These are phyloP conservation scores for Wickerhamiella kurtzmanii DNA, from an alignment of 805 yeast species.

Conservation along the genomic window DNA sequence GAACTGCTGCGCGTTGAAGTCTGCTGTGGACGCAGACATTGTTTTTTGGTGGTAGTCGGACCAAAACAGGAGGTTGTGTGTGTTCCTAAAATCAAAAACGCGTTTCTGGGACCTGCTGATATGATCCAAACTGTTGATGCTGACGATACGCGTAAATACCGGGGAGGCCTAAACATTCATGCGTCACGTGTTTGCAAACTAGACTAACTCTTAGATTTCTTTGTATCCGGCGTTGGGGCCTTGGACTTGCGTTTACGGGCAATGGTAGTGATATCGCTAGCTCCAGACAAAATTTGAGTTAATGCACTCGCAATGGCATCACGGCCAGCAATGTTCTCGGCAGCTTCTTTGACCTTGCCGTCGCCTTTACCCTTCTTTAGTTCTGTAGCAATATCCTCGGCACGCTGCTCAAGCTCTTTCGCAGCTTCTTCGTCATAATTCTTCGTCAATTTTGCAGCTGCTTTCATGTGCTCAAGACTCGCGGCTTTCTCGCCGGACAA, in stretches of 20 bases:
- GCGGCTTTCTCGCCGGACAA: conserved; percentile 42
- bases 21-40: not conserved
- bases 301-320: conserved; percentile 14
- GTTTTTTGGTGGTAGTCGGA: too few relatives aligned
- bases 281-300: conserved; percentile 14
- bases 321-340: conserved; percentile 16
- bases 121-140: not conserved
- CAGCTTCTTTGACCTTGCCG: conserved; percentile 8
- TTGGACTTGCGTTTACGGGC: conserved; percentile 21
- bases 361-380: conserved; percentile 7
- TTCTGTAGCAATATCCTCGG: conserved; percentile 15
- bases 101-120: not conserved
- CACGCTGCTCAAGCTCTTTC: conserved; percentile 21
- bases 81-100: too few relatives aligned
- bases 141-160: not conserved
- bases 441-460: conserved; percentile 29
- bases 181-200: not conserved
- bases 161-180: too few relatives aligned
- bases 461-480: conserved; percentile 39
- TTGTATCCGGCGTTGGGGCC: too few relatives aligned
- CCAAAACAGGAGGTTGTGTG: too few relatives aligned
- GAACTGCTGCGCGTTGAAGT: not conserved
- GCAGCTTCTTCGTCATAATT: conserved; percentile 23
- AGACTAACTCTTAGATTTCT: not conserved
- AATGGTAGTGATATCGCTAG: conserved; percentile 22